Percentiles rank a stretch among this genome's conserved stretches.
Evolutionary conservation across 257 asterid species (phyloP).

Genomic region (Parsonsia alboflavescens): DNA sequence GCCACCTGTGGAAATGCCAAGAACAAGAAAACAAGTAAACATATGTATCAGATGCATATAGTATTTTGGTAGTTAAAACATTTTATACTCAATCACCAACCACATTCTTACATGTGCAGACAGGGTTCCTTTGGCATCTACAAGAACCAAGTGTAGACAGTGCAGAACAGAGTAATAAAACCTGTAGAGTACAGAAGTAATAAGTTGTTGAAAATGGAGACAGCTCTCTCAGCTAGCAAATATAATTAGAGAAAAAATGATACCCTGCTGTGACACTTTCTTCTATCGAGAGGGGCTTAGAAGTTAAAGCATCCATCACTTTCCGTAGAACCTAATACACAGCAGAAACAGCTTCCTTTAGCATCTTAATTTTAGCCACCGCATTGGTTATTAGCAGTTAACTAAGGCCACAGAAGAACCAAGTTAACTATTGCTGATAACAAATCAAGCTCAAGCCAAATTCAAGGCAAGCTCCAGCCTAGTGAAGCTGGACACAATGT

Average conservation of each 20-base stretch:
- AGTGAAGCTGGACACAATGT: too few relatives aligned
- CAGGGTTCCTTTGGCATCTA: slow-evolving; percentile 63
- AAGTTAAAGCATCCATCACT: slow-evolving; percentile 65
- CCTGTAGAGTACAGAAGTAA: slow-evolving; percentile 44
- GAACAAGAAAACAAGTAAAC: slow-evolving; percentile 5
- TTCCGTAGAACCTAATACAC: slow-evolving; percentile 60
- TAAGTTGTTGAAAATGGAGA: slow-evolving; percentile 21
- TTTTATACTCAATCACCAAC: not conserved
- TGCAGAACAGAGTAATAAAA: slow-evolving; percentile 74
- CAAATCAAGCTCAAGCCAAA: not conserved
- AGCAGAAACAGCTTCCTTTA: slow-evolving; percentile 27
- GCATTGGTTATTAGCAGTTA: not conserved
- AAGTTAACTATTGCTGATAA: not conserved
- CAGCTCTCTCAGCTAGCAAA: not conserved
- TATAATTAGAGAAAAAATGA: slow-evolving; percentile 16
- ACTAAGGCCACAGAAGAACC: not conserved
- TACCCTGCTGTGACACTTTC: slow-evolving; percentile 57
- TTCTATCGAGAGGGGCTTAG: slow-evolving; percentile 49
- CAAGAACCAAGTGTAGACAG: slow-evolving; percentile 77
- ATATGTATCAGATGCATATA: not conserved
- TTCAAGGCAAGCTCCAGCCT: not conserved
- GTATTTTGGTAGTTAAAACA: not conserved
- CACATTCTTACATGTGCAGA: slow-evolving; percentile 66
- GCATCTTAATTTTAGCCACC: slow-evolving; percentile 15
- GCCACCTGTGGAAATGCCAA: slow-evolving; percentile 50